Evolutionary conservation across 2,329 filamentous ascomycete species (phyloP).

Genomic region (Plectosphaerella cucumerina): DNA sequence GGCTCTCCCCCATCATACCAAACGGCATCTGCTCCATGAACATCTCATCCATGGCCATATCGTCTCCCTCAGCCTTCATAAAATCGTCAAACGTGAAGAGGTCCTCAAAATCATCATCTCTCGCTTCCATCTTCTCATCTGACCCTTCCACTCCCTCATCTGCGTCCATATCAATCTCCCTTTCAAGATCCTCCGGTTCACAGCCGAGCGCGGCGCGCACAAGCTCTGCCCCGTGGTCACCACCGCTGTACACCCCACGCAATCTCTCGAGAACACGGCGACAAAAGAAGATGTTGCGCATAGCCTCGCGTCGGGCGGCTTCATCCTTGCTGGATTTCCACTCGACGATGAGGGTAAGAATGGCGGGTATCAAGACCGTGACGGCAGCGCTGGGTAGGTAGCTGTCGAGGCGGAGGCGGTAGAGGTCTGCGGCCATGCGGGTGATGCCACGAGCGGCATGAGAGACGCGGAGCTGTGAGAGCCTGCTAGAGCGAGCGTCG

Average conservation of each 20-base stretch:
- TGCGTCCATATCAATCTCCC: background rate
- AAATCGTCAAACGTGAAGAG: no score
- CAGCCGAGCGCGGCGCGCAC: background rate
- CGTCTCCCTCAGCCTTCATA: no score
- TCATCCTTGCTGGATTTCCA: background rate
- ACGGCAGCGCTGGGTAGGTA: background rate
- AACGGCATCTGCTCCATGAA: no score
- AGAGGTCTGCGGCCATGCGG: background rate
- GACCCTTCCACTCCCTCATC: background rate
- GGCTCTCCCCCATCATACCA: no score
- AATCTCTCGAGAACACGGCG: background rate
- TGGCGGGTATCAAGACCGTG: background rate
- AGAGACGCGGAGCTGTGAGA: conserved; percentile 56
- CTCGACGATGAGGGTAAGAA: background rate
- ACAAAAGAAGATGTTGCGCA: background rate
- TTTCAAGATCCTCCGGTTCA: background rate
- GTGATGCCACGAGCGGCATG: conserved; percentile 41
- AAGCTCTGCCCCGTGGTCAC: background rate
- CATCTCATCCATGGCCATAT: no score
- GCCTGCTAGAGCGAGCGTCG: background rate
- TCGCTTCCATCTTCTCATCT: background rate
- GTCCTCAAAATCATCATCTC: no score
- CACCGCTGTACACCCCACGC: background rate
- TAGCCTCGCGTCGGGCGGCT: background rate
- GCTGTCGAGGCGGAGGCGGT: background rate